Conservation (phyloP, 129 eudicot species). For the Heracleum sosnowskyi region DNA sequence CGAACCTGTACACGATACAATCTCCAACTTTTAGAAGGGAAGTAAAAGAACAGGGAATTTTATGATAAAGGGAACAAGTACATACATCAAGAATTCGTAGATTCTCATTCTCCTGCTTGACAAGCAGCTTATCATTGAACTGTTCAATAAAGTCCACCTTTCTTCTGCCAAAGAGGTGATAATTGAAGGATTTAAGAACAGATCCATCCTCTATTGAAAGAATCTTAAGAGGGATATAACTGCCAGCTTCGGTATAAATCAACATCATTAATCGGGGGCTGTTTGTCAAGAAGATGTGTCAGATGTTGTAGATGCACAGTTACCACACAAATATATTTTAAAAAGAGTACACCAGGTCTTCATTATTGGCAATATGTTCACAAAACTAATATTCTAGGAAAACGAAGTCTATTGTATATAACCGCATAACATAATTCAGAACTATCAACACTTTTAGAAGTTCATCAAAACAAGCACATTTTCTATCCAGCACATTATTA, state of each 20-base stretch:
- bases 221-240: conserved; percentile 76
- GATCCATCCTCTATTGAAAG: conserved; percentile 85
- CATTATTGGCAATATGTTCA: too few relatives aligned
- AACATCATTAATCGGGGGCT: conserved; percentile 90
- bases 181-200: conserved; percentile 66
- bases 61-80: background rate
- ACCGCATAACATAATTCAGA: too few relatives aligned
- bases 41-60: background rate
- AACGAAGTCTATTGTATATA: too few relatives aligned
- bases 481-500: background rate
- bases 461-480: too few relatives aligned
- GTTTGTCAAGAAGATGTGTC: conserved; percentile 13
- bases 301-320: background rate
- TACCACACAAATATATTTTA: conserved; percentile 6
- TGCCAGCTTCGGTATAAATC: conserved; percentile 53
- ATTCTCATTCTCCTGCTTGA: conserved; percentile 86
- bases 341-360: background rate
- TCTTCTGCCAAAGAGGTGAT: conserved; percentile 56
- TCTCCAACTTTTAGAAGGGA: background rate
- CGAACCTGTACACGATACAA: conserved; percentile 42
- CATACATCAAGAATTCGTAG: too few relatives aligned
- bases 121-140: conserved; percentile 85
- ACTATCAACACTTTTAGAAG: background rate
- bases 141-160: conserved; percentile 82
- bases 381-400: too few relatives aligned